A percentile compares a stretch with the other conserved stretches of the same genome.
Conservation (phyloP, 805 yeast genomes). For the Dipodascopsis tothii region DNA sequence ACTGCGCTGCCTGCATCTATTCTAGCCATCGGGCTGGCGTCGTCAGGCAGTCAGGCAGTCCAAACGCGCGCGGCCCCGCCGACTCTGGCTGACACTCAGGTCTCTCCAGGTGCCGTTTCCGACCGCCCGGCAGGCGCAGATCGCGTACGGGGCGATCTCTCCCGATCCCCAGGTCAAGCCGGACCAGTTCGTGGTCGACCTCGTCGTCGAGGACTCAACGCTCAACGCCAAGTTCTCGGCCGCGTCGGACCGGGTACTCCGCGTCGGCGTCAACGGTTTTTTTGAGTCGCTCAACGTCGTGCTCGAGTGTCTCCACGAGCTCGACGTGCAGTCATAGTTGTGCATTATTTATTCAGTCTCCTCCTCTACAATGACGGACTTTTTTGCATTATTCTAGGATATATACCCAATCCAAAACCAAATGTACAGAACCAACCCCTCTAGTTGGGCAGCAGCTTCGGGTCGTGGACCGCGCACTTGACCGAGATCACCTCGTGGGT, state of each 20-base stretch:
- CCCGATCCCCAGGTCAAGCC: slow-evolving; percentile 82
- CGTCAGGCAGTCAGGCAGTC: too few relatives aligned
- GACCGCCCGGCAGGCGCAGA: slow-evolving; percentile 48
- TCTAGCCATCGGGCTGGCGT: too few relatives aligned
- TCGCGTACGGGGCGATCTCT: slow-evolving; percentile 51
- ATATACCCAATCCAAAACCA: neutral
- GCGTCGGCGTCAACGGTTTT: slow-evolving; percentile 78
- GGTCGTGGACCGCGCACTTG: slow-evolving; percentile 21
- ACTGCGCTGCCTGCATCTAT: too few relatives aligned
- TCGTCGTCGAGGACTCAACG: slow-evolving; percentile 32
- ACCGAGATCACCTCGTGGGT: slow-evolving; percentile 17
- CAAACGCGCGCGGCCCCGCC: too few relatives aligned
- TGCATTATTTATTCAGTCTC: neutral
- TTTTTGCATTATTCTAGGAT: neutral
- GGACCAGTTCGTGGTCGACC: slow-evolving; percentile 50
- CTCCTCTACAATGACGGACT: neutral
- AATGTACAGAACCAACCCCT: neutral
- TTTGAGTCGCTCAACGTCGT: slow-evolving; percentile 70
- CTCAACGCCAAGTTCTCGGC: slow-evolving; percentile 50
- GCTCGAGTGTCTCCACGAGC: slow-evolving; percentile 72
- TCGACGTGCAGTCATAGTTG: slow-evolving; percentile 30
- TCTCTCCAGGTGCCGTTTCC: slow-evolving; percentile 58
- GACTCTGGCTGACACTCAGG: neutral
- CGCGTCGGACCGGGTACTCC: slow-evolving; percentile 60
- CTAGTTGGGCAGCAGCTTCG: slow-evolving; percentile 11